Base-by-base conservation (phyloP, 1,284 basidiomycete species). In the Boletellus dicymbophilus region DNA sequence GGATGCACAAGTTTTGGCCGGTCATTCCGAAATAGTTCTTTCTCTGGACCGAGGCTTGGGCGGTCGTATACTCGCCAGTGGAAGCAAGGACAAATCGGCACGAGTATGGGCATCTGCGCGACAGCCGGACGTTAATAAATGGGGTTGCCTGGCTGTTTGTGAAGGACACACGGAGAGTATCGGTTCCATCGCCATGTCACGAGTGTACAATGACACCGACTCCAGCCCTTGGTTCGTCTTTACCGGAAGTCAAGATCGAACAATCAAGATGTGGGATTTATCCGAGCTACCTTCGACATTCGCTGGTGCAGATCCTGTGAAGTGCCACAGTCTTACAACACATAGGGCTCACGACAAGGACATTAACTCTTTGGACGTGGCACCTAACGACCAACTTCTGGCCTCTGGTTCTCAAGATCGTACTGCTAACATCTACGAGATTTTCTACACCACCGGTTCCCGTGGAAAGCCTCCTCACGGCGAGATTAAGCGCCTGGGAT, bases 221-320 rank as follows among this genome's bases (percentile, higher is more conserved):
- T 25, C 65, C 62, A 60, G 65, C 40, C 71, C 72, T 34, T 74
- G 73, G 25, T 95, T 96, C 71, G 78, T 95, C 76, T 89, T 96
- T 63, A 97, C 95, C 6, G 97, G 95, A 18, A 93, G 90, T 63
- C 95, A 98, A 72, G 97, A 99, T 68, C 85, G 93, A 26, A 99
- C 97, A 3, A 90, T 98, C 69, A 99, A 99, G 71, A 88, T 99
- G 82, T 99, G 97, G 97, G 95, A 99, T 70, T 70, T 97, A 15
- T 77, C 82, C 1, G 62, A 62, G 22, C 70, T 90, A 6, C 70
- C 78, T 41, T 48, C 55, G 43, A 48, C 46, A 13, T 56, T 53
- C 22, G 59, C 55, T 27, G 60, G 60, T 23, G 64, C 52, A 41
- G 68, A 70, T 26, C 51, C 69, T 27, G 46, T 77, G 16, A 83